phyloP scores from a whole-genome alignment of 306 rosid species.

The Acacia confusa region DNA sequence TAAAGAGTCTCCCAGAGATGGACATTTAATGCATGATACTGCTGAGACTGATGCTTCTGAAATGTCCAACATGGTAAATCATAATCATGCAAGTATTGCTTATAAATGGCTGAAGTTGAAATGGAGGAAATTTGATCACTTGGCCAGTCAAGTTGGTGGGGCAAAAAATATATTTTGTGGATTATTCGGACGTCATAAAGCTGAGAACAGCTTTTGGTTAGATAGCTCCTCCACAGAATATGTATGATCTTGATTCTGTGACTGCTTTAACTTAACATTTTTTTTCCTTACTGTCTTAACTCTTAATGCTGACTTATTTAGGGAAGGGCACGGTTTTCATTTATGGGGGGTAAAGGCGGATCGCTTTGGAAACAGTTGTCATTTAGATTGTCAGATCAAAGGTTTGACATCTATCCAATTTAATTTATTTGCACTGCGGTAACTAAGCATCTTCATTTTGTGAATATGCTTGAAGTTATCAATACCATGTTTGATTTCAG shows the following conservation, averaged over 20 bases:
- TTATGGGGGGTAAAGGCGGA: slow-evolving; percentile 97
- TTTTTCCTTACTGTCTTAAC: background rate
- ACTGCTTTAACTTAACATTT: slow-evolving; percentile 14
- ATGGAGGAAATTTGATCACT: slow-evolving; percentile 77
- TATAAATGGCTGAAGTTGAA: slow-evolving; percentile 66
- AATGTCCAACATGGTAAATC: slow-evolving; percentile 36
- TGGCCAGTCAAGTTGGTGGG: slow-evolving; percentile 85
- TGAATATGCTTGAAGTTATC: slow-evolving; percentile 10
- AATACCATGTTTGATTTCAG: slow-evolving; percentile 46
- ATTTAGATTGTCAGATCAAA: slow-evolving; percentile 67
- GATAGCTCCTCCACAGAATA: slow-evolving; percentile 94
- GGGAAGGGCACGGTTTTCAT: slow-evolving; percentile 96
- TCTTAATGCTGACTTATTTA: slow-evolving; percentile 6
- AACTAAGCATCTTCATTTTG: slow-evolving; percentile 15
- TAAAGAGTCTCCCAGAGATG: slow-evolving; percentile 35
- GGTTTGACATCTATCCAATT: slow-evolving; percentile 49
- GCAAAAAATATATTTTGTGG: slow-evolving; percentile 69
- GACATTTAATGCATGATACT: slow-evolving; percentile 28
- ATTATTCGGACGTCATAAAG: slow-evolving; percentile 69
- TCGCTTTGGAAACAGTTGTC: slow-evolving; percentile 89
- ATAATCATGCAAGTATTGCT: slow-evolving; percentile 48
- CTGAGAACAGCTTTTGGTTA: slow-evolving; percentile 94
- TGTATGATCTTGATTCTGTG: slow-evolving; percentile 48
- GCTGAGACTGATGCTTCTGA: slow-evolving; percentile 36
- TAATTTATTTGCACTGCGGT: slow-evolving; percentile 7